Evolutionary conservation across 2,329 filamentous ascomycete species (phyloP), one percentile per base, ranked within the genome.

Genomic region (Salinomyces thailandicus): DNA sequence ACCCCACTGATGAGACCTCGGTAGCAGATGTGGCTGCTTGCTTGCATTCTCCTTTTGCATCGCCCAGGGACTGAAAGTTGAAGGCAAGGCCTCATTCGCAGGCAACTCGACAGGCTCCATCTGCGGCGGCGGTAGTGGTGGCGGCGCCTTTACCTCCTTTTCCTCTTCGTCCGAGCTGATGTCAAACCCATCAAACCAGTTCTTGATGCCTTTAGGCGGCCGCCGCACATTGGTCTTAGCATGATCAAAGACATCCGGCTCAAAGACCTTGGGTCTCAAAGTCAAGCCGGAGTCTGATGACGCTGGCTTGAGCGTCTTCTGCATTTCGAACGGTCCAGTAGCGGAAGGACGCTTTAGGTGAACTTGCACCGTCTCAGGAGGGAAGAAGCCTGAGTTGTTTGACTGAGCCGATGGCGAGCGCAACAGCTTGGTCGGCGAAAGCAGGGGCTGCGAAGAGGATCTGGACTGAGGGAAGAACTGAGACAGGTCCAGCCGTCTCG

Each of bases 111-210:
- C 44, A 5, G 46, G 42, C 24, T 41, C 37, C 5, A 29, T 41
- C 18, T 27, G 18, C 9, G 18, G 2, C 5, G 16, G 14, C 6
- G 16, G 31, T 33, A 36, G 38, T 4, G 32, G 20, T 33, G 36
- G 38, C 5, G 32, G 20, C 18, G 22, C n/a, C 9, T 8, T 35
- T 41, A 16, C 42, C 39, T 8, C 9, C 11, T 42, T 38, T 15
- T 51, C 51, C 3, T 54, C 50, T 18, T 52, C 51, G 18, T 52
- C 51, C 15, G 44, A 47, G 29, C 46, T 48, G 36, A 50, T 46
- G 24, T 56, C 58, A 8, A 67, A 51, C 3, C 59, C 66, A 37
- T 70, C 67, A 38, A 70, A 70, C 67, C 67, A 70, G 41, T 70
- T 63, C 41, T 67, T 56, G 18, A 68, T 64, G 5, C 66, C 66